Evolutionary conservation across 441 rosid genomes (phyloP).

Genomic region (Viola pubescens): DNA sequence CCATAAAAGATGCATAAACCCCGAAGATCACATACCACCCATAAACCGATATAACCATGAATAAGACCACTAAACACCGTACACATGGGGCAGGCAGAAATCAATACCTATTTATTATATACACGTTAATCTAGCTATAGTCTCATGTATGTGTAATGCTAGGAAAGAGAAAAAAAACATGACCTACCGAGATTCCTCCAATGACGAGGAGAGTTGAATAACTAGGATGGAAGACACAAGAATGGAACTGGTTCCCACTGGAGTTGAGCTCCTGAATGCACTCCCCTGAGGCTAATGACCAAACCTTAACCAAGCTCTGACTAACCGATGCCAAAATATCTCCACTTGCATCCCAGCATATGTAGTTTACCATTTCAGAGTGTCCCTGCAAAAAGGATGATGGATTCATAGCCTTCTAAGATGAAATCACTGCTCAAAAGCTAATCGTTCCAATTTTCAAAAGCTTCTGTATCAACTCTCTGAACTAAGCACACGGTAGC

Average conservation of each 20-base stretch:
- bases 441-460: neutral
- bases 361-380: slow-evolving; percentile 41
- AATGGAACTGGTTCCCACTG: slow-evolving; percentile 46
- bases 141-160: neutral
- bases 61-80: no score
- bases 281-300: slow-evolving; percentile 49
- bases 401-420: neutral
- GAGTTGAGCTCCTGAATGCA: slow-evolving; percentile 51
- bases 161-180: neutral
- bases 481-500: neutral
- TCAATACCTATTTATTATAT: neutral
- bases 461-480: neutral
- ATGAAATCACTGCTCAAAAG: neutral
- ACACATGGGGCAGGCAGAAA: neutral
- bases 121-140: neutral
- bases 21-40: no score
- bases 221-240: slow-evolving; percentile 65
- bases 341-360: slow-evolving; percentile 65
- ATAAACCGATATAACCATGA: no score
- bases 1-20: no score
- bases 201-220: slow-evolving; percentile 45
- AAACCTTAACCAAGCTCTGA: slow-evolving; percentile 48
- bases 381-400: slow-evolving; percentile 37
- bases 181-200: slow-evolving; percentile 50
- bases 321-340: slow-evolving; percentile 59